Evolutionary conservation across 371 early-diverging fungal genomes (phyloP).

Genomic region (Rhizopus arrhizus): DNA sequence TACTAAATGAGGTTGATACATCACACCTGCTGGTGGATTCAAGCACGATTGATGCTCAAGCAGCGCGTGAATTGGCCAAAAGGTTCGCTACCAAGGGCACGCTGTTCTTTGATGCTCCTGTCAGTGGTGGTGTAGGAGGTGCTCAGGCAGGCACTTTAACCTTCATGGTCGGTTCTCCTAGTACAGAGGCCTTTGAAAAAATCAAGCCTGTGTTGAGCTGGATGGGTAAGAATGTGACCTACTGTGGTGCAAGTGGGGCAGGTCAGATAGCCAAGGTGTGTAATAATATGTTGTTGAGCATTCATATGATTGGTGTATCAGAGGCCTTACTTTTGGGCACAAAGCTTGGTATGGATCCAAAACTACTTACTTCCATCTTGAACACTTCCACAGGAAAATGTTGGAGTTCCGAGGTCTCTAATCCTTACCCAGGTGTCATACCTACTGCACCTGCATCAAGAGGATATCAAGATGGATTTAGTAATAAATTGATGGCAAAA

Average conservation of each 20-base stretch:
- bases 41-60: conserved; percentile 87
- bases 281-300: conserved; percentile 96
- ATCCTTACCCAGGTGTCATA: conserved; percentile 88
- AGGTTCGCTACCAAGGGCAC: conserved; percentile 60
- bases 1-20: conserved; percentile 55
- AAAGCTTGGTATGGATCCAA: conserved; percentile 88
- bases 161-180: conserved; percentile 94
- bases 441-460: conserved; percentile 82
- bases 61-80: conserved; percentile 69
- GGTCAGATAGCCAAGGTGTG: conserved; percentile 96
- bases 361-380: conserved; percentile 80
- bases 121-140: conserved; percentile 91
- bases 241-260: conserved; percentile 85
- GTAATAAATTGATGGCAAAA: conserved; percentile 88
- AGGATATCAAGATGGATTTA: conserved; percentile 92
- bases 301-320: conserved; percentile 90
- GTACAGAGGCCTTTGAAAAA: conserved; percentile 58
- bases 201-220: conserved; percentile 67
- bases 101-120: conserved; percentile 91
- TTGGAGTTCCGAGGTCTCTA: conserved; percentile 91
- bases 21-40: conserved; percentile 81
- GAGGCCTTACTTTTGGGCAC: conserved; percentile 93
- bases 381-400: conserved; percentile 90
- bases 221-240: conserved; percentile 95
- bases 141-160: conserved; percentile 92